A percentile compares a stretch with the other conserved stretches of the same genome.
phyloP scores from a whole-genome alignment of 768 basidiomycete genomes.

The Chalciporus piperatus region DNA sequence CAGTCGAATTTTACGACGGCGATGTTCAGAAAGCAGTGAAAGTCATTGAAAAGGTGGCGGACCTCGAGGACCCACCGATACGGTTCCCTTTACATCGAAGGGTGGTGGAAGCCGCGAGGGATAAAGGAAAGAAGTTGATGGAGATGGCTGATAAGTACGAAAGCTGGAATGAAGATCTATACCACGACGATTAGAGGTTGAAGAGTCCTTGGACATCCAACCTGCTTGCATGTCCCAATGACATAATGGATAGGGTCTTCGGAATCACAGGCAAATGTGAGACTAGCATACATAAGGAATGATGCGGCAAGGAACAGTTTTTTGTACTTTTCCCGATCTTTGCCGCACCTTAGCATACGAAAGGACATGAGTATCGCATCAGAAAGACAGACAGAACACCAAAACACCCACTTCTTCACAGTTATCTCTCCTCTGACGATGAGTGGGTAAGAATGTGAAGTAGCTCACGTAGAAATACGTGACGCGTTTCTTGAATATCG shows the following conservation, averaged over 20 bases:
- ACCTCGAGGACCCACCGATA: constrained; percentile 15
- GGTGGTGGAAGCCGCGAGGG: constrained; percentile 6
- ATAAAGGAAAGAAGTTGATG: constrained; percentile 13
- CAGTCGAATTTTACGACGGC: constrained; percentile 6
- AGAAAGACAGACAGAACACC: too few species aligned
- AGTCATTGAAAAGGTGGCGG: constrained; percentile 14
- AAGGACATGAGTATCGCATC: neutral
- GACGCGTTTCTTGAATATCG: constrained; percentile 74
- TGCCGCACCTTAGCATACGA: constrained; percentile 73
- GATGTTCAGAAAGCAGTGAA: constrained; percentile 11
- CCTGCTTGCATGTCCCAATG: too few species aligned
- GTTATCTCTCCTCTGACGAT: constrained; percentile 84
- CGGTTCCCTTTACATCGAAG: constrained; percentile 13
- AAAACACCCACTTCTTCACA: constrained; percentile 78
- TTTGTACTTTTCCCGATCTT: constrained; percentile 92
- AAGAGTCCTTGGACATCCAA: too few species aligned
- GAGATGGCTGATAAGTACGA: constrained; percentile 11
- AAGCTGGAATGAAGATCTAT: constrained; percentile 19
- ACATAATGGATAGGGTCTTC: too few species aligned
- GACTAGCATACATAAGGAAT: constrained; percentile 76
- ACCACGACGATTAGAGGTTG: neutral
- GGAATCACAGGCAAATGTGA: too few species aligned
- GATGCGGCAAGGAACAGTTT: constrained; percentile 83
- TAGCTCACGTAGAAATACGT: constrained; percentile 94
- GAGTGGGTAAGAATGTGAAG: constrained; percentile 85